Percentiles rank a stretch among this genome's conserved stretches.
These are phyloP conservation scores for Trypanosoma grayi DNA, from an alignment of 208 protist species.

Conservation along the genomic window DNA sequence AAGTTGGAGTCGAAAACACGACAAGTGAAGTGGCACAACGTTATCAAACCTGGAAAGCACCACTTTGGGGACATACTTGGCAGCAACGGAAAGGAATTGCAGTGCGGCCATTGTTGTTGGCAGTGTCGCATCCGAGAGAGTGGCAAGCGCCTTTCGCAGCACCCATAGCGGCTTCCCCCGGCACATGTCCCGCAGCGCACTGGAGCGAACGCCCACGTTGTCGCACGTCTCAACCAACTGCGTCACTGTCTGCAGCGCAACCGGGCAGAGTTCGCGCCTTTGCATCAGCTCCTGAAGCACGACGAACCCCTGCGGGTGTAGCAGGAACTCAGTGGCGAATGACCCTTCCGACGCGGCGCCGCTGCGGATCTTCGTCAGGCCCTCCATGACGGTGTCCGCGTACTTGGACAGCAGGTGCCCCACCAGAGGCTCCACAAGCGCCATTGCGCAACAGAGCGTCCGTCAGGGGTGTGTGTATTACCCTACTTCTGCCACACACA, in stretches of 20 bases:
- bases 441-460: too few relatives aligned
- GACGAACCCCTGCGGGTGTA: conserved; percentile 57
- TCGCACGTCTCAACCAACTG: conserved; percentile 43
- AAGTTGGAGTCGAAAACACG: conserved; percentile 74
- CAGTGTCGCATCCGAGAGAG: conserved; percentile 53
- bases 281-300: conserved; percentile 45
- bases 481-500: background rate
- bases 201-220: conserved; percentile 23
- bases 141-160: conserved; percentile 42
- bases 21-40: conserved; percentile 61
- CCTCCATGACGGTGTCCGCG: conserved; percentile 76
- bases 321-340: conserved; percentile 54
- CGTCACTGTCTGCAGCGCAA: conserved; percentile 42
- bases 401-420: conserved; percentile 84
- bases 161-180: conserved; percentile 54
- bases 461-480: too few relatives aligned
- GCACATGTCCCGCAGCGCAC: conserved; percentile 63
- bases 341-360: conserved; percentile 30
- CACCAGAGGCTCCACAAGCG: conserved; percentile 73
- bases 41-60: conserved; percentile 70
- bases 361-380: conserved; percentile 66
- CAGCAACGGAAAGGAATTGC: conserved; percentile 55
- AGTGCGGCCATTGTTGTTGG: conserved; percentile 46
- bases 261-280: conserved; percentile 36
- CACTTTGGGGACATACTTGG: conserved; percentile 54